Evolutionary conservation across 192 early-diverging fungal species (phyloP).

Genomic region (Podochytrium sp.): DNA sequence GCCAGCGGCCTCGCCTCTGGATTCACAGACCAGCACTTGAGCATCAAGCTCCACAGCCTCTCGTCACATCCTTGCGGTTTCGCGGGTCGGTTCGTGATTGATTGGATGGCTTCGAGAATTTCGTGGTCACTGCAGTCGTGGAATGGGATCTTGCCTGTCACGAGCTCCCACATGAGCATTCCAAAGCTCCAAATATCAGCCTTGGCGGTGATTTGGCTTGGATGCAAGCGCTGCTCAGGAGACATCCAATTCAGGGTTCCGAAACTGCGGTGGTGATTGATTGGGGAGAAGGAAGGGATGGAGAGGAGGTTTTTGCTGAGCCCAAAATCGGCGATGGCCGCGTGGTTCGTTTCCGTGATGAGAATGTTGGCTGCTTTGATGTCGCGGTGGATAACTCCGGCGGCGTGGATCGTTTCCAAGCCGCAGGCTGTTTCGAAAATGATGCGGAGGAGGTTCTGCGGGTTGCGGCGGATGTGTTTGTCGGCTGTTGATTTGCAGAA

Average conservation of each 20-base stretch:
- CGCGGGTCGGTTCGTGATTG: not conserved
- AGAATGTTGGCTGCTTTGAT: constrained; percentile 89
- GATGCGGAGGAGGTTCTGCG: constrained; percentile 80
- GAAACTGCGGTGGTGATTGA: not conserved
- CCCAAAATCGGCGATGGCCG: constrained; percentile 91
- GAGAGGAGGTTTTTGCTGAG: constrained; percentile 8
- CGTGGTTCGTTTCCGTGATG: constrained; percentile 86
- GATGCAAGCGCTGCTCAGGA: constrained; percentile 8
- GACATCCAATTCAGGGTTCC: constrained; percentile 28
- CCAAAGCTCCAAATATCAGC: constrained; percentile 22
- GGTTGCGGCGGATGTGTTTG: constrained; percentile 73
- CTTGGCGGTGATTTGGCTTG: not conserved
- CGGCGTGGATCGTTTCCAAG: constrained; percentile 78
- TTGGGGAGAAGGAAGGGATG: too few relatives aligned
- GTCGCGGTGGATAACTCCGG: constrained; percentile 80
- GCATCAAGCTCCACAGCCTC: constrained; percentile 7
- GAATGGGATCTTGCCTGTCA: constrained; percentile 1
- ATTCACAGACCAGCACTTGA: not conserved
- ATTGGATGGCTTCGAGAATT: not conserved
- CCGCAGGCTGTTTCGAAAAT: constrained; percentile 82
- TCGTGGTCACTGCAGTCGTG: not conserved
- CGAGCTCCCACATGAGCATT: constrained; percentile 20
- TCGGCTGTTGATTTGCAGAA: not conserved
- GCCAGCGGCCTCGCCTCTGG: constrained; percentile 1
- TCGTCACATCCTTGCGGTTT: not conserved